Evolutionary conservation across 441 rosid species (phyloP).

Genomic region (Gossypium schwendimanii): DNA sequence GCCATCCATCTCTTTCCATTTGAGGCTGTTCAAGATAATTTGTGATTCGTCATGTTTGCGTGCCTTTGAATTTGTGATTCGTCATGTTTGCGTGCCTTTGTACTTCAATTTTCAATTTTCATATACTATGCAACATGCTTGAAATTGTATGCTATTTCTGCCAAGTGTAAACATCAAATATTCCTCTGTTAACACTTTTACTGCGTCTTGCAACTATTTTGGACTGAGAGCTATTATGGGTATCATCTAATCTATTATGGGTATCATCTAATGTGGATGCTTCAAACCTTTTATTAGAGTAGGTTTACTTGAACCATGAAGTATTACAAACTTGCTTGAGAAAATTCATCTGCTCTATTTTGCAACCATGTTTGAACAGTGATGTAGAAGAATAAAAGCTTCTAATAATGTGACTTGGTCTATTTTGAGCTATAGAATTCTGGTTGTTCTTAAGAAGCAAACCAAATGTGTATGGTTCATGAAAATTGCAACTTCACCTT

Average conservation of each 20-base stretch:
- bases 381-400: no score
- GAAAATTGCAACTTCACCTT: background rate
- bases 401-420: no score
- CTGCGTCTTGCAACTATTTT: background rate
- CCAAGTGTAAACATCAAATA: background rate
- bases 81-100: background rate
- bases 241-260: no score
- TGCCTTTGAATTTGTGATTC: no score
- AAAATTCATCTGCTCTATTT: no score
- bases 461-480: background rate
- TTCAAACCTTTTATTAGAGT: no score
- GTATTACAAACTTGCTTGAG: no score
- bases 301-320: no score
- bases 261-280: no score
- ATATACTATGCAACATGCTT: background rate
- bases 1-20: background rate
- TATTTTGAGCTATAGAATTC: no score
- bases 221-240: no score
- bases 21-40: background rate
- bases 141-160: background rate
- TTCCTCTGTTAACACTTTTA: background rate
- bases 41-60: background rate
- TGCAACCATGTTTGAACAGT: no score
- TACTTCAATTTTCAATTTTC: background rate
- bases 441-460: background rate